Conservation (phyloP, 768 basidiomycete species). For the Agaricus subrufescens region DNA sequence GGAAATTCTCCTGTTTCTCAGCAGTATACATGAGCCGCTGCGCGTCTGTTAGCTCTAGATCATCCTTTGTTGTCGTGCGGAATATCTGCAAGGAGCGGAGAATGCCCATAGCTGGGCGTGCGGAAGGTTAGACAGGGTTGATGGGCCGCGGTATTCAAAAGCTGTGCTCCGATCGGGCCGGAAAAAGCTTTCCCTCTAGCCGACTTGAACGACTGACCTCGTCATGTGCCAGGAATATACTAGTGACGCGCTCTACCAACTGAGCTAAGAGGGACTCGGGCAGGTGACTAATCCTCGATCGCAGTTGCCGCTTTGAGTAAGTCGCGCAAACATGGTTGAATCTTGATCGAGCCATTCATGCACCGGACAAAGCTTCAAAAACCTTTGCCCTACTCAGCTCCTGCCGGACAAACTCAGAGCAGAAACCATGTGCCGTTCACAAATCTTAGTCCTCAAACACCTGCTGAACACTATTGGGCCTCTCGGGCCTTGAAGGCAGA, state of each 20-base stretch:
- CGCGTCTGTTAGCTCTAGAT: slow-evolving; percentile 27
- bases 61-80: background rate
- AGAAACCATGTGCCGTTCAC: slow-evolving; percentile 1
- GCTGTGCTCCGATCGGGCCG: background rate
- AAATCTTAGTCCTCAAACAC: slow-evolving; percentile 18
- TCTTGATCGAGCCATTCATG: background rate
- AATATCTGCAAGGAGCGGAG: background rate
- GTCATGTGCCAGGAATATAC: slow-evolving; percentile 19
- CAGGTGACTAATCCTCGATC: background rate
- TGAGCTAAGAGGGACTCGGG: slow-evolving; percentile 39
- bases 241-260: slow-evolving; percentile 57
- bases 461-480: slow-evolving; percentile 61
- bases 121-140: background rate
- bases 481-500: slow-evolving; percentile 63
- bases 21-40: slow-evolving; percentile 46
- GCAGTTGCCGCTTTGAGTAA: background rate
- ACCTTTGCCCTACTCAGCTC: background rate
- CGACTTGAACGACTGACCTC: background rate
- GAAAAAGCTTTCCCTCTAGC: background rate
- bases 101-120: slow-evolving; percentile 1
- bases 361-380: background rate
- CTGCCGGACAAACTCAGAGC: background rate
- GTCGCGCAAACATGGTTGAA: too few species aligned
- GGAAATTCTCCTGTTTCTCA: slow-evolving; percentile 52
- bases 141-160: background rate